Percentiles rank a stretch among this genome's conserved stretches.
These are phyloP conservation scores for Sordariomycetes sp. DNA, from an alignment of 2,329 filamentous ascomycete genomes.

Conservation along the genomic window DNA sequence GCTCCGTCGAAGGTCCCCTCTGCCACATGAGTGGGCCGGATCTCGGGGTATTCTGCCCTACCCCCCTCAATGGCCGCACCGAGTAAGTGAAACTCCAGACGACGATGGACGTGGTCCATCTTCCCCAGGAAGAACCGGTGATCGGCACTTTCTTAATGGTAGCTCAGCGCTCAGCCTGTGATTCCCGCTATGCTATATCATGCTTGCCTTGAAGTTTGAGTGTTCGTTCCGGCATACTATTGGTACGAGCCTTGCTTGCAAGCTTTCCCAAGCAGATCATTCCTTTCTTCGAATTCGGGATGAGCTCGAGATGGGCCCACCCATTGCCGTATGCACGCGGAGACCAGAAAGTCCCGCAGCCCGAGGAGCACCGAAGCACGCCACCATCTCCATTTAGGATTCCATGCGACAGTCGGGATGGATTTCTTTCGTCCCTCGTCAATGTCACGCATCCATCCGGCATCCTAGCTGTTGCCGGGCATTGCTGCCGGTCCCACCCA, in stretches of 20 bases:
- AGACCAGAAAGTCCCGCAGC: not conserved
- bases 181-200: not conserved
- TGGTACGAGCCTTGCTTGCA: not conserved
- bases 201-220: not conserved
- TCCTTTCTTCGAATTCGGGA: not conserved
- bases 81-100: conserved; percentile 1
- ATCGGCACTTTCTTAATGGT: not conserved
- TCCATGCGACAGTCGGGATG: not conserved
- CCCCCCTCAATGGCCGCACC: not conserved
- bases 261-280: not conserved
- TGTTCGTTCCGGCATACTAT: not conserved
- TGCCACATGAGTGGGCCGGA: not conserved
- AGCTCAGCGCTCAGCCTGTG: not conserved
- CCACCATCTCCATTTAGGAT: not conserved
- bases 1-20: not conserved
- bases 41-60: not conserved
- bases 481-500: not conserved
- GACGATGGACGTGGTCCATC: not conserved
- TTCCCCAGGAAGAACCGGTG: not conserved
- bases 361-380: not conserved
- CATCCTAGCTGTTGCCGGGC: not conserved
- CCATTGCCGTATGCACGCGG: not conserved
- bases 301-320: not conserved
- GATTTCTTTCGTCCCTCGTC: not conserved
- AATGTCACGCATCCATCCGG: not conserved